phyloP scores from a whole-genome alignment of 345 rosid genomes.

The Triadica sebifera region DNA sequence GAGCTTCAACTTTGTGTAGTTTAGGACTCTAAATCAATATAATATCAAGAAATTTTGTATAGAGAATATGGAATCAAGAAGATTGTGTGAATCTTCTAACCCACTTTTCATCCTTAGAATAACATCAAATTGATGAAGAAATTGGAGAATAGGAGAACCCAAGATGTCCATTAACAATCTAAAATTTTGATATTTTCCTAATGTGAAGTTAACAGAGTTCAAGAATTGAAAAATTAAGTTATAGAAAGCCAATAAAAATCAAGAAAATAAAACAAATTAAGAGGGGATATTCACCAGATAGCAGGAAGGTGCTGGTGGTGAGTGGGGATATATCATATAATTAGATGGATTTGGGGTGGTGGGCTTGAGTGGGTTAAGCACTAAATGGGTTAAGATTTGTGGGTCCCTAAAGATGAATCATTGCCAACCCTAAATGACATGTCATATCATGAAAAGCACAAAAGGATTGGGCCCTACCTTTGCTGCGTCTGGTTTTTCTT shows the following conservation, averaged over 20 bases:
- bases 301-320: too few species aligned
- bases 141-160: background rate
- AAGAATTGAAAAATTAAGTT: too few species aligned
- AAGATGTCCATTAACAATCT: background rate
- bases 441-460: slow-evolving; percentile 26
- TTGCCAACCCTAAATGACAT: slow-evolving; percentile 33
- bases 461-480: background rate
- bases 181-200: too few species aligned
- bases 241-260: too few species aligned
- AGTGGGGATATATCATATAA: too few species aligned
- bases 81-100: slow-evolving; percentile 17
- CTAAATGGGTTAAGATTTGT: slow-evolving; percentile 33
- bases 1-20: too few species aligned
- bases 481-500: slow-evolving; percentile 38
- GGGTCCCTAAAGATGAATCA: slow-evolving; percentile 40
- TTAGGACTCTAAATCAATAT: background rate
- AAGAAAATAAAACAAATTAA: too few species aligned
- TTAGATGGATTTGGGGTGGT: background rate
- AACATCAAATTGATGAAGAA: background rate
- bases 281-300: too few species aligned
- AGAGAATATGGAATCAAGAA: slow-evolving; percentile 14
- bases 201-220: too few species aligned
- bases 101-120: background rate
- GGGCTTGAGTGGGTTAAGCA: slow-evolving; percentile 44
- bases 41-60: background rate